These are phyloP conservation scores for Entomortierella parvispora DNA, from an alignment of 192 early-diverging fungal genomes.

Conservation along the genomic window DNA sequence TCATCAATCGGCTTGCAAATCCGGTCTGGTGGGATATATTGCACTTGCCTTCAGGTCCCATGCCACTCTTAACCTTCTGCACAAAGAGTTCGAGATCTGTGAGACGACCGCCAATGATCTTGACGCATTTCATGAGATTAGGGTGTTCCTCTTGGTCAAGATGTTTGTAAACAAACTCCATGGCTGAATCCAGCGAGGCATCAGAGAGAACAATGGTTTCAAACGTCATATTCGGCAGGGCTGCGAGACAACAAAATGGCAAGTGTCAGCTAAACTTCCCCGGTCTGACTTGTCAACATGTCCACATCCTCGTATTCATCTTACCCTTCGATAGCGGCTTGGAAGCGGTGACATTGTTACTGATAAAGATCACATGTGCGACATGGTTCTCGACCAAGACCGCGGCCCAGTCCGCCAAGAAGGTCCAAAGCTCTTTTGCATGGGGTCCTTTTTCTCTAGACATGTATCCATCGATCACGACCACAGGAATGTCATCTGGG, in stretches of 20 bases:
- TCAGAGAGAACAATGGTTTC: constrained; percentile 76
- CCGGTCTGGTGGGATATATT: no score
- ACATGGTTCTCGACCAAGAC: constrained; percentile 82
- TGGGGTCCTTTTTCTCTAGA: constrained; percentile 72
- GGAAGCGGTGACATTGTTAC: constrained; percentile 71
- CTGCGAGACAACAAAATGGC: constrained; percentile 30
- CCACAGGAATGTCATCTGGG: constrained; percentile 80
- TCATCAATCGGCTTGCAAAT: constrained; percentile 4
- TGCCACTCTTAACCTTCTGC: constrained; percentile 86
- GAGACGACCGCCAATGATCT: constrained; percentile 87
- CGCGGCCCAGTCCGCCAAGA: constrained; percentile 87
- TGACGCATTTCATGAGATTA: constrained; percentile 60
- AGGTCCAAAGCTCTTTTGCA: constrained; percentile 69
- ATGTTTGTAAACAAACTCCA: constrained; percentile 66
- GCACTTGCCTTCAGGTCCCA: constrained; percentile 65
- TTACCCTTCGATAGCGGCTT: constrained; percentile 80
- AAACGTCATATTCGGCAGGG: constrained; percentile 75
- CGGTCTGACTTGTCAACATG: no score
- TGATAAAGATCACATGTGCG: constrained; percentile 93
- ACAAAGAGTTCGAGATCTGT: constrained; percentile 91
- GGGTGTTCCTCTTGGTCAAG: constrained; percentile 52
- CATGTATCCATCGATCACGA: constrained; percentile 91
- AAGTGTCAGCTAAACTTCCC: background rate
- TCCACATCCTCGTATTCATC: no score
- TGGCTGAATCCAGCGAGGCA: constrained; percentile 70